Evolutionary conservation across 2,329 filamentous ascomycete species (phyloP).

Genomic region (Ophiocordyceps robertsii): DNA sequence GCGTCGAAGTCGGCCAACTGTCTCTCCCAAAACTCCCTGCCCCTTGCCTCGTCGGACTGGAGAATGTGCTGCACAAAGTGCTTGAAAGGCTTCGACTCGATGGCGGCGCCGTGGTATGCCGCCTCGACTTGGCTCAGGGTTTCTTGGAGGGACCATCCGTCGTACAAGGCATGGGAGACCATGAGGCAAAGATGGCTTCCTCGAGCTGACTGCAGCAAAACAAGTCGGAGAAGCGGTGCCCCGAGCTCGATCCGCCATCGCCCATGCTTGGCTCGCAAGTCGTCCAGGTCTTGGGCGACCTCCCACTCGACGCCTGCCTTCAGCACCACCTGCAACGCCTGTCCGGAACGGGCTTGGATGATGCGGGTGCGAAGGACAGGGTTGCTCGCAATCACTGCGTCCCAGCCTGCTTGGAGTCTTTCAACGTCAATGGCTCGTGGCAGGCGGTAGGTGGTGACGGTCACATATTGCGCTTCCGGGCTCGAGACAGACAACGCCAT

Average conservation of each 20-base stretch:
- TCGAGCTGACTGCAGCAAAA: constrained; percentile 13
- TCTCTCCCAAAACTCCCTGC: constrained; percentile 28
- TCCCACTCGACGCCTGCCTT: neutral
- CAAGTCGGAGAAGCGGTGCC: constrained; percentile 25
- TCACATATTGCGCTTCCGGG: constrained; percentile 8
- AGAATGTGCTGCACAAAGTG: constrained; percentile 29
- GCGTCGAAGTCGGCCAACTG: constrained; percentile 23
- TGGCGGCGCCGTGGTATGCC: neutral
- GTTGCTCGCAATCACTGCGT: neutral
- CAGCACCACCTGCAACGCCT: constrained; percentile 1
- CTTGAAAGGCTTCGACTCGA: constrained; percentile 16
- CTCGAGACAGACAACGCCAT: constrained; percentile 15
- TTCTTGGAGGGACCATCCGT: constrained; percentile 31
- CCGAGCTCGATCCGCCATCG: constrained; percentile 20
- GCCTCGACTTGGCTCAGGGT: constrained; percentile 18
- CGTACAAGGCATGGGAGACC: constrained; percentile 38
- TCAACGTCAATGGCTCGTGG: constrained; percentile 1
- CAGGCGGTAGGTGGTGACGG: constrained; percentile 6
- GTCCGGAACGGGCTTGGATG: neutral
- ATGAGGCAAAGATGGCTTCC: constrained; percentile 23
- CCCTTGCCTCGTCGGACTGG: constrained; percentile 18
- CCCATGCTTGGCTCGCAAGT: neutral
- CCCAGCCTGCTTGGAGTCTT: constrained; percentile 2
- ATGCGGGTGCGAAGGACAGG: constrained; percentile 1
- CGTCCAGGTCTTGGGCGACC: neutral